These are phyloP conservation scores for Arthrocladium fulminans DNA, from an alignment of 2,329 filamentous ascomycete species.

Conservation along the genomic window DNA sequence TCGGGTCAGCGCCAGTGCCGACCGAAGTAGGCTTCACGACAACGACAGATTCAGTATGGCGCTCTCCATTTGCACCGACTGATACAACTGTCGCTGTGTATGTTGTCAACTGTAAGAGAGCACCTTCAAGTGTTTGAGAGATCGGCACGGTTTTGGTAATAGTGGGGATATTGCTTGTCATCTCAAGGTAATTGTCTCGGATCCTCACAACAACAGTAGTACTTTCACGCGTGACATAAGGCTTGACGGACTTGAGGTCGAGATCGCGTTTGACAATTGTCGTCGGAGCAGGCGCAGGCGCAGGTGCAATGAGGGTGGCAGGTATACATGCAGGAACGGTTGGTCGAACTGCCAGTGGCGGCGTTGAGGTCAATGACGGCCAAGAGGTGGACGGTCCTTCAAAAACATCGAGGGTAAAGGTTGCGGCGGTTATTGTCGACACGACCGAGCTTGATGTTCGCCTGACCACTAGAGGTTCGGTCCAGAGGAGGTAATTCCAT, in stretches of 20 bases:
- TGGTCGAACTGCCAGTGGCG: not conserved
- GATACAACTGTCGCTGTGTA: not conserved
- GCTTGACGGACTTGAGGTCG: not conserved
- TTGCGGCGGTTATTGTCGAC: not conserved
- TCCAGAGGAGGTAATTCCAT: conserved; percentile 1
- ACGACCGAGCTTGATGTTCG: not conserved
- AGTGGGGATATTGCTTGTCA: not conserved
- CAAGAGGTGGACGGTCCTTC: not conserved
- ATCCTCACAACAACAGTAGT: not conserved
- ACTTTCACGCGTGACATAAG: not conserved
- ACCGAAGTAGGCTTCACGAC: not conserved
- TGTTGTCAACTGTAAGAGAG: not conserved
- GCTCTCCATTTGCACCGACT: not conserved
- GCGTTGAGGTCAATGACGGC: not conserved
- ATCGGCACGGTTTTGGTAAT: not conserved
- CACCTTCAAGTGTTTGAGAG: not conserved
- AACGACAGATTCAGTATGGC: not conserved
- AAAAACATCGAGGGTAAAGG: not conserved
- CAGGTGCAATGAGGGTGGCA: not conserved
- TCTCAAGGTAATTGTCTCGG: not conserved
- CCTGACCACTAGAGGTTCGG: not conserved
- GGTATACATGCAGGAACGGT: not conserved
- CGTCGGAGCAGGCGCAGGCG: no score
- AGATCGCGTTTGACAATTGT: not conserved
- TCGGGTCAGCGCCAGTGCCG: not conserved